Evolutionary conservation across 1,139 yeast genomes (phyloP), one percentile per base, ranked within the genome.

Genomic region (Diutina scorzettiae): DNA sequence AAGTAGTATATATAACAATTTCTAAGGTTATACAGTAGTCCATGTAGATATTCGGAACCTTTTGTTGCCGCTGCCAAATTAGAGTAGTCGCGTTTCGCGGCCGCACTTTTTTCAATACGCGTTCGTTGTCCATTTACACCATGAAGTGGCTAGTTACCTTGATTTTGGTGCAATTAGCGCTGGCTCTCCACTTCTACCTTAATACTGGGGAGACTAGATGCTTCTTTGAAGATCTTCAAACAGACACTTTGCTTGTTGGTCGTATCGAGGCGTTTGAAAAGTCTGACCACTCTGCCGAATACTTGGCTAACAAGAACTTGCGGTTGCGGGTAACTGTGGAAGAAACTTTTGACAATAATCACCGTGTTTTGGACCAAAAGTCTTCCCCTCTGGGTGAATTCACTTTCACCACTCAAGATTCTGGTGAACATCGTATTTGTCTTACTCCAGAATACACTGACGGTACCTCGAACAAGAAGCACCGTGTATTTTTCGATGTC

Each of bases 351-450:
- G 85, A 79, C 58, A 69, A 71, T 51, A 69, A 78, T 53, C 84
- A 80, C 53, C 71, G 83, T 44, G 83, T 81, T 39, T 78, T 78
- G 39, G 73, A 76, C 53, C 86, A 79, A 57, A 73, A 71, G 53
- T 76, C 78, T 14, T 56, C 69, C 5, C 64, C 83, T 23, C 58
- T 61, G 23, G 84, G 86, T 30, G 79, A 76, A 48, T 79, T 81
- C 58, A 73, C 82, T 18, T 81, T 79, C 59, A 73, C 78, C 25
- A 81, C 89, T 1, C 63, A 76, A 41, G 86, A 77, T 41, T 66
- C 78, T 29, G 93, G 93, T 37, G 84, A 79, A 53, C 91, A 82
- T 62, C 64, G 74, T 51, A 70, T 82, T 41, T 82, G 93, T 59
- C 66, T 81, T 52, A 76, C 78, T 45, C 81, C 86, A 4, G 71